Percentiles rank a stretch among this genome's conserved stretches.
Conservation (phyloP, 371 early-diverging fungal genomes). For the Syncephalastrum monosporum region DNA sequence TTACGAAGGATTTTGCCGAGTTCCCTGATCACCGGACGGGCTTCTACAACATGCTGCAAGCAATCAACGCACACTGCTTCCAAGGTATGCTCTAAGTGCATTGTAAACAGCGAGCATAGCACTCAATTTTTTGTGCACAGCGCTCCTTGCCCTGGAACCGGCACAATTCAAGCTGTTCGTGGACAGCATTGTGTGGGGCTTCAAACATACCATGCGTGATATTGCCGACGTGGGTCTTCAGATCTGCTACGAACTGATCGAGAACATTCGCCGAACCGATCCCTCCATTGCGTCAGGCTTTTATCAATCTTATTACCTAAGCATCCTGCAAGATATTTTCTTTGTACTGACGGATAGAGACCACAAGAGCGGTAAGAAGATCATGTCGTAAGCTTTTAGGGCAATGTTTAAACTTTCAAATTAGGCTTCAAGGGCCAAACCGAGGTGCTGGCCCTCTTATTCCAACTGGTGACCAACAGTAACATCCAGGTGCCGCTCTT, state of each 20-base stretch:
- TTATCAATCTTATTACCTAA: conserved; percentile 87
- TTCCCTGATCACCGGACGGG: conserved; percentile 95
- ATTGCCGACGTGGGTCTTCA: conserved; percentile 90
- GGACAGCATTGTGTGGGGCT: conserved; percentile 96
- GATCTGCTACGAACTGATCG: conserved; percentile 85
- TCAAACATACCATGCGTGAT: conserved; percentile 98
- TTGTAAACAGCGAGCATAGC: neutral
- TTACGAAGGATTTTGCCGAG: conserved; percentile 96
- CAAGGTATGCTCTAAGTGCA: conserved; percentile 40
- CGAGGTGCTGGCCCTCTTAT: conserved; percentile 85
- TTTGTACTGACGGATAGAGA: conserved; percentile 95
- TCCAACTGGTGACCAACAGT: conserved; percentile 79
- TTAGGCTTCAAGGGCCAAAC: conserved; percentile 85
- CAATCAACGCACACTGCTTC: conserved; percentile 90
- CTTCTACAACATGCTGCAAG: conserved; percentile 88
- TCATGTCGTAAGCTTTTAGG: neutral
- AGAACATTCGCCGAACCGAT: conserved; percentile 74
- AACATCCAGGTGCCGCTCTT: conserved; percentile 83
- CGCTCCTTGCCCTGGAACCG: conserved; percentile 78
- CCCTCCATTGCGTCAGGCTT: conserved; percentile 81
- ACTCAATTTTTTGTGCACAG: conserved; percentile 29
- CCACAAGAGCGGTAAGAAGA: conserved; percentile 89
- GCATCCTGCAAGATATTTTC: conserved; percentile 91
- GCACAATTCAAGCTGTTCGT: conserved; percentile 87
- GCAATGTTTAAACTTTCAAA: neutral